Conservation (phyloP, 805 yeast genomes). For the Yarrowia sp. region DNA sequence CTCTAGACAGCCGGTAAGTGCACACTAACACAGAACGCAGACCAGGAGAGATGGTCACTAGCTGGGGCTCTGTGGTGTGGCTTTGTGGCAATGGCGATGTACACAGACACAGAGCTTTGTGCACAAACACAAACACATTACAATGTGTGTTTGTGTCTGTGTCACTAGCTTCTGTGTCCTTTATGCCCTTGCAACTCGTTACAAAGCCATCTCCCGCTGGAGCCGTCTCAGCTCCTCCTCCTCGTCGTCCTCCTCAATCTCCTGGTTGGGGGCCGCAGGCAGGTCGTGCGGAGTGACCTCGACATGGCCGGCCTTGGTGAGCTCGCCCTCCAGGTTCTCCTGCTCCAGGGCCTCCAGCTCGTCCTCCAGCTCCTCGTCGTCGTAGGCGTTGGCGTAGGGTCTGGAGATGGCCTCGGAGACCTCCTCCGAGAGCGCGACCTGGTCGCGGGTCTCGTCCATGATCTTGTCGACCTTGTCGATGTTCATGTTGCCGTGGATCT, state of each 20-base stretch:
- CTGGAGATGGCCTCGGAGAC: slow-evolving; percentile 93
- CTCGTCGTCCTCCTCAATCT: slow-evolving; percentile 43
- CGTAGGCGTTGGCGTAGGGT: slow-evolving; percentile 77
- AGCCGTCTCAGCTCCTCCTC: slow-evolving; percentile 46
- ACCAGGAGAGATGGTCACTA: no score
- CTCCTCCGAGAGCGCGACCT: slow-evolving; percentile 91
- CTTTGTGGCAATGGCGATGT: no score
- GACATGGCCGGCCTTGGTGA: slow-evolving; percentile 42
- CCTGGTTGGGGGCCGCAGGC: slow-evolving; percentile 31
- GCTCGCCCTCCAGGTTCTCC: slow-evolving; percentile 65
- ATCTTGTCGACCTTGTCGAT: slow-evolving; percentile 96
- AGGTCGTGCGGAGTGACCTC: slow-evolving; percentile 35
- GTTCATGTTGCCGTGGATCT: slow-evolving; percentile 90
- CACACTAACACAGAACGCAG: no score
- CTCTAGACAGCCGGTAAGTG: not conserved
- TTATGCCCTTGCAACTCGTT: no score
- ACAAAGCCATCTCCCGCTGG: slow-evolving; percentile 47
- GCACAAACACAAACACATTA: no score
- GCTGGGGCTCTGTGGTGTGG: no score
- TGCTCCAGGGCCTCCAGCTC: slow-evolving; percentile 86
- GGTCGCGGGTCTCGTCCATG: slow-evolving; percentile 97
- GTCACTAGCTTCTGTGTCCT: no score
- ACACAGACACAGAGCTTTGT: no score
- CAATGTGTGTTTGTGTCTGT: no score
- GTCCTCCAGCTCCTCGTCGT: slow-evolving; percentile 90